Base-by-base conservation (phyloP, 306 rosid species). In the Ormosia emarginata region DNA sequence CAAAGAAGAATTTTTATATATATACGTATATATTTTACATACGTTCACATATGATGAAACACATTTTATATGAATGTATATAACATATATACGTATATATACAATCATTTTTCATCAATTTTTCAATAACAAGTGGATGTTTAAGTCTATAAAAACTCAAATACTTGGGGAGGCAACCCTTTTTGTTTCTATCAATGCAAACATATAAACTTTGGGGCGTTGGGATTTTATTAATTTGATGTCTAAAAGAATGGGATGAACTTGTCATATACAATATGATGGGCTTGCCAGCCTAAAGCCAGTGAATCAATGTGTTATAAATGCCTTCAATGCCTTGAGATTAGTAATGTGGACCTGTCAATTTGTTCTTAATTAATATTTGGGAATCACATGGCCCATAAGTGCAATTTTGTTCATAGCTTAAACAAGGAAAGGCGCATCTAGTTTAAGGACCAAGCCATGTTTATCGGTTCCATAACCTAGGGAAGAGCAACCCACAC, bases 401-500 rank as follows among this genome's bases (percentile, higher is more conserved):
- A 63, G 4, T 7, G 10, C 43, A 15, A 73, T 43, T 66, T 66
- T 14, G 59, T 64, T 36, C 69, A 30, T 53, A 14, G 49, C 53
- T 63, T 80, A 37, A 63, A 52, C 63, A 9, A 57, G 7, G 24
- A 52, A 47, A 18, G 73, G 18, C 67, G 29, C 17, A 24, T 18
- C 50, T 63, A 33, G 71, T 34, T 75, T 10, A 33, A 57, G 34
- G 53, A 55, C 30, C 11, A 46, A 74, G 1, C 36, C 53, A 74
- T n/a, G 76, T 55, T 65, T 32, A 64, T 63, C 32, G 17, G 63
- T 63, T 41, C 63, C 74, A 40, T 63, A 72, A 39, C 67, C 47
- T 43, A n/a, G 18, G 41, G 29, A 64, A 50, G 74, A 63, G 14
- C 79, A 81, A 80, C 39, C 75, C 85, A 66, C 85, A 75, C 81